phyloP scores from a whole-genome alignment of 2,329 filamentous ascomycete species.

The Diaporthe aspalathi region DNA sequence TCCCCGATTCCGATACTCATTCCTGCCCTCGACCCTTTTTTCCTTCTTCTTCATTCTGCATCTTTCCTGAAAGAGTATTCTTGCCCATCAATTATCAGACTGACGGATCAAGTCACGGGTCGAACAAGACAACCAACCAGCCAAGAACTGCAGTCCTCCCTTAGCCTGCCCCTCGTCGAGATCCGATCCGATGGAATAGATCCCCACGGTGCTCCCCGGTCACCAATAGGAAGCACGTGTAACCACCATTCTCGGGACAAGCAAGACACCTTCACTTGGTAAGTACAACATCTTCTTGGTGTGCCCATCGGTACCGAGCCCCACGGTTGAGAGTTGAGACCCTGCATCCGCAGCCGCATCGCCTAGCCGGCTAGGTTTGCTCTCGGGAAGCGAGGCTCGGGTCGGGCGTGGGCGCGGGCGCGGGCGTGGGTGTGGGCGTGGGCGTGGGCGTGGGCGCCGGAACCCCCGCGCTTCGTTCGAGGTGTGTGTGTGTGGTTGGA shows the following conservation, averaged over 20 bases:
- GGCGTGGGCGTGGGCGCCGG: background rate
- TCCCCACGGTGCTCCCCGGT: background rate
- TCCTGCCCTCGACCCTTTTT: background rate
- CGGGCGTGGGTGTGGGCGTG: background rate
- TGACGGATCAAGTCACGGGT: background rate
- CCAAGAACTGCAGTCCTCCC: background rate
- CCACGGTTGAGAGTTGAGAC: background rate
- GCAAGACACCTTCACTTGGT: background rate
- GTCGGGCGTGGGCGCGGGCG: background rate
- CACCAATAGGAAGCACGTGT: constrained; percentile 20
- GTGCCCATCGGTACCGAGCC: background rate
- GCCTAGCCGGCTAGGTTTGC: constrained; percentile 3
- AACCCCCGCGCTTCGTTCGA: too few relatives aligned
- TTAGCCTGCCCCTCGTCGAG: constrained; percentile 9
- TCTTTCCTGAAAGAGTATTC: background rate
- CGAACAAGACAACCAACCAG: background rate
- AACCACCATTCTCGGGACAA: constrained; percentile 6
- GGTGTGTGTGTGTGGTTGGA: constrained; percentile 21
- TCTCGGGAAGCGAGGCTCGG: constrained; percentile 18
- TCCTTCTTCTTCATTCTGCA: background rate
- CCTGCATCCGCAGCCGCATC: constrained; percentile 7
- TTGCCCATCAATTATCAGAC: background rate
- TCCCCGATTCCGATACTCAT: background rate
- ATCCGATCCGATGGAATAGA: constrained; percentile 20
- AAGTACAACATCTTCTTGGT: background rate